phyloP scores from a whole-genome alignment of 2,329 filamentous ascomycete genomes.

The Aspergillus jensenii region DNA sequence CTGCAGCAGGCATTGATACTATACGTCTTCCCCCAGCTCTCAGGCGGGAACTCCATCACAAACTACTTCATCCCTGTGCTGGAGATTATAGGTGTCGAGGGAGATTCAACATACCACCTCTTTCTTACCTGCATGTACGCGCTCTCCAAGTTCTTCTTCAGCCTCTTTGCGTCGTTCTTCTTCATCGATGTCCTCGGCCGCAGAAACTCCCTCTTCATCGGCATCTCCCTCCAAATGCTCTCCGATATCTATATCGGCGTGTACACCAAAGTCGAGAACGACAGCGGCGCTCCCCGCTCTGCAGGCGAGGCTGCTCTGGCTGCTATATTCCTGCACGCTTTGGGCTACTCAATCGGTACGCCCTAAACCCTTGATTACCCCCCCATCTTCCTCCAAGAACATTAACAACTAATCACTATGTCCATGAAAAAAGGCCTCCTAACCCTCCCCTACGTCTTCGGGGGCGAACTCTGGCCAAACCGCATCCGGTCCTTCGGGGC shows the following conservation, averaged over 20 bases:
- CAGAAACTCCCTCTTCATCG: slow-evolving; percentile 38
- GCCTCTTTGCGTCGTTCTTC: slow-evolving; percentile 44
- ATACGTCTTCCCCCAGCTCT: slow-evolving; percentile 43
- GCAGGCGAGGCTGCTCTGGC: slow-evolving; percentile 38
- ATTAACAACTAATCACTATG: too few species aligned
- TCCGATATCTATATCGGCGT: slow-evolving; percentile 38
- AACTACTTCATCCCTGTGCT: neutral
- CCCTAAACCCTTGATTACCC: too few species aligned
- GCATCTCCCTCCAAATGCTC: slow-evolving; percentile 39
- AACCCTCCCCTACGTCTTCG: slow-evolving; percentile 47
- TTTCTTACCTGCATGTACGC: slow-evolving; percentile 45
- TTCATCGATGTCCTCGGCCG: slow-evolving; percentile 47
- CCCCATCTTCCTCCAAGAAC: too few species aligned
- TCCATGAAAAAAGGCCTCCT: neutral
- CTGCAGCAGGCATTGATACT: slow-evolving; percentile 37
- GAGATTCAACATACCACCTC: slow-evolving; percentile 20
- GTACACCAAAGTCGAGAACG: slow-evolving; percentile 11
- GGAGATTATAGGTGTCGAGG: neutral
- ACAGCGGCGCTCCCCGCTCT: slow-evolving; percentile 20
- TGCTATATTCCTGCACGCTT: slow-evolving; percentile 46
- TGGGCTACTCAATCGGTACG: slow-evolving; percentile 40
- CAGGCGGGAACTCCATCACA: slow-evolving; percentile 43
- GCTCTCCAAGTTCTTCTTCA: slow-evolving; percentile 44
- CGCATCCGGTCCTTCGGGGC: slow-evolving; percentile 46
- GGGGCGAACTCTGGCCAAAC: slow-evolving; percentile 47